Conservation (phyloP, 306 rosid species). For the Biancaea sappan region DNA sequence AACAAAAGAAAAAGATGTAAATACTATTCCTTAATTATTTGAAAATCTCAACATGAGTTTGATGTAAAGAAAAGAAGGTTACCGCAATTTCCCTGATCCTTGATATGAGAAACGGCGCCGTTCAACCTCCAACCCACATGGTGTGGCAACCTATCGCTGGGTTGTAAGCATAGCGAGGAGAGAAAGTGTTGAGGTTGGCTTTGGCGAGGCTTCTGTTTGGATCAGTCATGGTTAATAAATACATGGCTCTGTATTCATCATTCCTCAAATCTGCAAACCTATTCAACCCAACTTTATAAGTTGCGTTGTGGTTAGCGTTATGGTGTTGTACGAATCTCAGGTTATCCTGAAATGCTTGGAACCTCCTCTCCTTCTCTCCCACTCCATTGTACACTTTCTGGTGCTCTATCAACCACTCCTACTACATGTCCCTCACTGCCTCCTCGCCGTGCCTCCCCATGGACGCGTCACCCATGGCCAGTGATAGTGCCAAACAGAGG, state of each 20-base stretch:
- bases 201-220: slow-evolving; percentile 60
- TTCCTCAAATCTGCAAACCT: slow-evolving; percentile 77
- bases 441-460: slow-evolving; percentile 35
- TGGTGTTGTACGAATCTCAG: slow-evolving; percentile 67
- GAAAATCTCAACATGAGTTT: too few species aligned
- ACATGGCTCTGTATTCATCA: slow-evolving; percentile 65
- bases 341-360: slow-evolving; percentile 73
- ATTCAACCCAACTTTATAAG: slow-evolving; percentile 74
- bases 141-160: slow-evolving; percentile 53
- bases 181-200: slow-evolving; percentile 43
- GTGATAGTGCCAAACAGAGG: slow-evolving; percentile 39
- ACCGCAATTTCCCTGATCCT: slow-evolving; percentile 91
- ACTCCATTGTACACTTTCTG: slow-evolving; percentile 65
- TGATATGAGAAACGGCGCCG: slow-evolving; percentile 71
- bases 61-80: slow-evolving; percentile 6
- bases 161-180: slow-evolving; percentile 51
- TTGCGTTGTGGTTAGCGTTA: slow-evolving; percentile 49
- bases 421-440: slow-evolving; percentile 57
- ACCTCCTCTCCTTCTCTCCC: slow-evolving; percentile 75
- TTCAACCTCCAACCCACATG: slow-evolving; percentile 77
- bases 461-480: slow-evolving; percentile 30
- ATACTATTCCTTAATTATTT: too few species aligned
- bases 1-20: too few species aligned
- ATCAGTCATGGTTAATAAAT: slow-evolving; percentile 55
- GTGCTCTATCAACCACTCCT: slow-evolving; percentile 65